Conservation (phyloP, 116 monocot species). For the Zostera marina region DNA sequence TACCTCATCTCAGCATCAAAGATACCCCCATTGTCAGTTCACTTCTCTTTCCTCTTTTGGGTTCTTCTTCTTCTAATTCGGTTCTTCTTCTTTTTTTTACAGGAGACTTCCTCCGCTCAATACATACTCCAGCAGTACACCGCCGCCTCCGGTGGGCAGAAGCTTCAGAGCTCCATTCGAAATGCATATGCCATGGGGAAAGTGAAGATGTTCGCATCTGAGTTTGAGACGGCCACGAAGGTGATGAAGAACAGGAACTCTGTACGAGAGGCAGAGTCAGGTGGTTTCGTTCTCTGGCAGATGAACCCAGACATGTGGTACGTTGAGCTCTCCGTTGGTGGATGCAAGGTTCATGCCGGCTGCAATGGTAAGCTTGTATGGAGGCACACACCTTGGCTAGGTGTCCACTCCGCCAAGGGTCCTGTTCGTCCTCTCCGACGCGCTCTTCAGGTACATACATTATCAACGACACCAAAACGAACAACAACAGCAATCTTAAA, state of each 20-base stretch:
- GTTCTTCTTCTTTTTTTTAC: not conserved
- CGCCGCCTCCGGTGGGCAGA: conserved; percentile 81
- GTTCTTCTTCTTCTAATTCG: not conserved
- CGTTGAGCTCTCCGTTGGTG: conserved; percentile 75
- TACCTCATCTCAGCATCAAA: conserved; percentile 71
- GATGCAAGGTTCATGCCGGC: conserved; percentile 79
- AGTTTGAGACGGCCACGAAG: conserved; percentile 70
- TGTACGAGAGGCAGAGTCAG: conserved; percentile 30
- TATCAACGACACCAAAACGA: not conserved
- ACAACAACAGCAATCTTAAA: not conserved
- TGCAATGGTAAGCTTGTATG: conserved; percentile 76
- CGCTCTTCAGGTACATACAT: conserved; percentile 27
- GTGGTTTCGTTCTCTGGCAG: conserved; percentile 93
- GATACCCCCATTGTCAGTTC: conserved; percentile 69
- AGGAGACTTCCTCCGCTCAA: conserved; percentile 91
- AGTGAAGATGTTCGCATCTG: conserved; percentile 66
- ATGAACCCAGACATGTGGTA: conserved; percentile 94
- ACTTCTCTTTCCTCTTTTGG: not conserved
- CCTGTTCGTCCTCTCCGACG: conserved; percentile 88
- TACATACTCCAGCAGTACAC: conserved; percentile 95
- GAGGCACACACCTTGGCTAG: conserved; percentile 93
- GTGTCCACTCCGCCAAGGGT: conserved; percentile 81
- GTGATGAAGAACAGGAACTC: conserved; percentile 38
- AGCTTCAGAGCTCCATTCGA: conserved; percentile 48
- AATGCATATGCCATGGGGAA: conserved; percentile 76